Evolutionary conservation across 2,329 filamentous ascomycete genomes (phyloP).

Genomic region (Ascocoryne sarcoides): DNA sequence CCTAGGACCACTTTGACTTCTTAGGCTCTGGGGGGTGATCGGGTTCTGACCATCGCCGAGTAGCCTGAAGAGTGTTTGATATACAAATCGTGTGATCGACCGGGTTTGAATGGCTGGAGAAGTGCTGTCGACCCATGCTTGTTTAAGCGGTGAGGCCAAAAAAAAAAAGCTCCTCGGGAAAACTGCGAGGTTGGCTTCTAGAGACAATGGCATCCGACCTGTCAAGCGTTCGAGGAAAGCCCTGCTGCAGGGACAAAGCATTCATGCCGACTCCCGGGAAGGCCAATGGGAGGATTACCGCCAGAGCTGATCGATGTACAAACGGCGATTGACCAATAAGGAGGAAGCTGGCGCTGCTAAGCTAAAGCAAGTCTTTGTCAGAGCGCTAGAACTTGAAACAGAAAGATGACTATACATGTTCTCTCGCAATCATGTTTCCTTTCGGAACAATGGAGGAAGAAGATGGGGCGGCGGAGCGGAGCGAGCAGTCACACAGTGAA

Average conservation of each 20-base stretch:
- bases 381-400: slow-evolving; percentile 13
- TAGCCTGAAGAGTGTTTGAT: slow-evolving; percentile 4
- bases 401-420: slow-evolving; percentile 1
- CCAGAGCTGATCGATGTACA: slow-evolving; percentile 19
- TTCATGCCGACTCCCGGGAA: slow-evolving; percentile 17
- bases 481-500: not conserved
- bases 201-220: slow-evolving; percentile 6
- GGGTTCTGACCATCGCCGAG: not conserved
- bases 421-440: not conserved
- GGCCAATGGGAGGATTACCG: slow-evolving; percentile 10
- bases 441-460: not conserved
- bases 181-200: not conserved
- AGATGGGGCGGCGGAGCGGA: not conserved
- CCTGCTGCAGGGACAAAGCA: slow-evolving; percentile 15
- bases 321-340: slow-evolving; percentile 24
- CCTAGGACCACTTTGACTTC: not conserved
- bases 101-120: slow-evolving; percentile 13
- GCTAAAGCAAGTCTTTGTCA: not conserved
- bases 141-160: slow-evolving; percentile 27
- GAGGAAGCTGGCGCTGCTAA: slow-evolving; percentile 3
- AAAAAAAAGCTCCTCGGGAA: slow-evolving; percentile 1
- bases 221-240: slow-evolving; percentile 16
- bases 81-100: slow-evolving; percentile 15
- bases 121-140: slow-evolving; percentile 16
- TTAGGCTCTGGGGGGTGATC: not conserved